Percentiles rank a stretch among this genome's conserved stretches.
Conservation (phyloP, 140 eudicot species). For the Bidens hawaiensis region DNA sequence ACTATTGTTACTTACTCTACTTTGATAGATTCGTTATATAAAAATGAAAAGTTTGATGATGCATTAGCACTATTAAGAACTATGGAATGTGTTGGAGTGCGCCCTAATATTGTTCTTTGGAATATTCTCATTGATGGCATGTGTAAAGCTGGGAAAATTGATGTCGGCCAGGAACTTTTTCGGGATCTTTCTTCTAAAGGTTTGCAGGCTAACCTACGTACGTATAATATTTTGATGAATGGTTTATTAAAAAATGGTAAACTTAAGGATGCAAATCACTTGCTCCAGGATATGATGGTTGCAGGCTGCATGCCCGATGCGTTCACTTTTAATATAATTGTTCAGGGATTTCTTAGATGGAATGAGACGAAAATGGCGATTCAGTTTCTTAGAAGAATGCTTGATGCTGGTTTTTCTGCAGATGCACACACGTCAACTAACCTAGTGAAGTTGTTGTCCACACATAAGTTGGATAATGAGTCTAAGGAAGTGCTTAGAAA, state of each 20-base stretch:
- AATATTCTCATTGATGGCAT: conserved; percentile 32
- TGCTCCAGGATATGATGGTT: conserved; percentile 33
- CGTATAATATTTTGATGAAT: conserved; percentile 34
- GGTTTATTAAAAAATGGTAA: conserved; percentile 26
- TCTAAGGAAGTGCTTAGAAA: conserved; percentile 34
- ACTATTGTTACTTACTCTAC: conserved; percentile 30
- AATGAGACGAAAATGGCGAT: conserved; percentile 24
- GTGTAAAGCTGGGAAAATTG: conserved; percentile 33
- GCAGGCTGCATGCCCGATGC: conserved; percentile 33
- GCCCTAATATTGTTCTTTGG: conserved; percentile 30
- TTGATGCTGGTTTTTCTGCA: conserved; percentile 29
- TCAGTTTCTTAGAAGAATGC: conserved; percentile 30
- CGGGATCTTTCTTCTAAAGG: conserved; percentile 22
- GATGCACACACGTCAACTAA: conserved; percentile 30
- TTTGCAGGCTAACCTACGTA: conserved; percentile 28
- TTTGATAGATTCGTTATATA: conserved; percentile 24
- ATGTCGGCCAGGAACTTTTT: conserved; percentile 18
- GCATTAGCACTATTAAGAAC: conserved; percentile 9
- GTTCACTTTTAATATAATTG: conserved; percentile 29
- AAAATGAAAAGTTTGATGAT: conserved; percentile 17
- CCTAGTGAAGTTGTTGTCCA: conserved; percentile 14
- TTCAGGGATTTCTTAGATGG: conserved; percentile 29
- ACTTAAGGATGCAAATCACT: conserved; percentile 25
- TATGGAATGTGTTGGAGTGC: conserved; percentile 27
- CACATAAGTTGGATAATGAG: conserved; percentile 19